Evolutionary conservation across 805 yeast genomes (phyloP).

Genomic region (Cyberlindnera mrakii): DNA sequence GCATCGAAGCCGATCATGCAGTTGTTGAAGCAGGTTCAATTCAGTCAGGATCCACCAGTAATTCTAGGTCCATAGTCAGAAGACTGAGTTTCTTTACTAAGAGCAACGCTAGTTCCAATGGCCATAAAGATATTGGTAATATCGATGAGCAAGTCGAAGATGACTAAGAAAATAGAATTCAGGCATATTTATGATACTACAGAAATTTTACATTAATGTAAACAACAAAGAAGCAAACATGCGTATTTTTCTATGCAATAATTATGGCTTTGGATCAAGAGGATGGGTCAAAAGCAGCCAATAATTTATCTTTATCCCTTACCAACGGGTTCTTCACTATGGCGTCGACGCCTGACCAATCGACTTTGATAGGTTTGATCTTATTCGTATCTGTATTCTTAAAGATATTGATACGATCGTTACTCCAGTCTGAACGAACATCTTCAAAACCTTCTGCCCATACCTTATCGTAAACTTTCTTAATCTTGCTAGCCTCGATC

Average conservation of each 20-base stretch:
- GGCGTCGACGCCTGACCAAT: slow-evolving; percentile 63
- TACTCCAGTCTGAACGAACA: slow-evolving; percentile 66
- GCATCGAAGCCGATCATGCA: slow-evolving; percentile 6
- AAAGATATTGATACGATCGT: slow-evolving; percentile 65
- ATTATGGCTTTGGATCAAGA: neutral
- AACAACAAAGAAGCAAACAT: neutral
- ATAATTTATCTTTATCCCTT: slow-evolving; percentile 22
- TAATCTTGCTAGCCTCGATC: slow-evolving; percentile 55
- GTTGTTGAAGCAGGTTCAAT: slow-evolving; percentile 2
- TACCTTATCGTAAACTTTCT: slow-evolving; percentile 59
- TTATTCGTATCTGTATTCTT: slow-evolving; percentile 65
- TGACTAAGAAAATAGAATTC: slow-evolving; percentile 3
- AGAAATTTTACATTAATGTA: neutral
- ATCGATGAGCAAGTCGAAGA: slow-evolving; percentile 20
- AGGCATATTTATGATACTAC: slow-evolving; percentile 1
- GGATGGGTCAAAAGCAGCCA: slow-evolving; percentile 26
- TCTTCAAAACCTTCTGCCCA: slow-evolving; percentile 81
- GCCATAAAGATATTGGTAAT: slow-evolving; percentile 8
- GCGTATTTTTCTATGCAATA: neutral
- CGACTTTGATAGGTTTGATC: slow-evolving; percentile 49
- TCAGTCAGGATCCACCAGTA: slow-evolving; percentile 13
- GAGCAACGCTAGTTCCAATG: slow-evolving; percentile 5
- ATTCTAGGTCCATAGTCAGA: slow-evolving; percentile 17
- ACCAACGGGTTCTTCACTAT: slow-evolving; percentile 15
- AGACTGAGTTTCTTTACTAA: slow-evolving; percentile 22